Evolutionary conservation across 768 basidiomycete species (phyloP).

Genomic region (Amyloporia xantha): DNA sequence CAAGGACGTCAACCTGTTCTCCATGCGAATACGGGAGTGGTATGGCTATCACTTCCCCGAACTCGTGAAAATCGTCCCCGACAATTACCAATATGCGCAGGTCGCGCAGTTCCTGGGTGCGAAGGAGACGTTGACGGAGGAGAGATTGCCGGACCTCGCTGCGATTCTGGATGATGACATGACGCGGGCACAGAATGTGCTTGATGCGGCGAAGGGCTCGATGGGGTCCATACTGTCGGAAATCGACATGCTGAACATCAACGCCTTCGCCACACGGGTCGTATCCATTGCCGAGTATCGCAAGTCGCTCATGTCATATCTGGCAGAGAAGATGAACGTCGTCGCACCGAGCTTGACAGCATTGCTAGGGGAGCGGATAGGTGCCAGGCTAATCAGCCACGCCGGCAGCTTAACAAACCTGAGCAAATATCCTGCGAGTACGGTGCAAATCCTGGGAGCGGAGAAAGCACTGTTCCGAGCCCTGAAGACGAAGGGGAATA

Average conservation of each 20-base stretch:
- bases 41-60: conserved; percentile 99
- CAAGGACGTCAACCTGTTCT: conserved; percentile 98
- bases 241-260: conserved; percentile 94
- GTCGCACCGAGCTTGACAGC: conserved; percentile 93
- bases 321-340: conserved; percentile 95
- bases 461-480: conserved; percentile 98
- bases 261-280: conserved; percentile 83
- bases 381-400: conserved; percentile 89
- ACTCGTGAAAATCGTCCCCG: conserved; percentile 86
- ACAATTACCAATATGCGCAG: conserved; percentile 91
- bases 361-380: conserved; percentile 86
- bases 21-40: conserved; percentile 98
- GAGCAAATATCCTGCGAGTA: conserved; percentile 97
- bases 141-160: conserved; percentile 73
- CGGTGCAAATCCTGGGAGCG: conserved; percentile 95
- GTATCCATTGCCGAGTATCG: conserved; percentile 92
- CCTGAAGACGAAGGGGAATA: conserved; percentile 97
- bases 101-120: conserved; percentile 83
- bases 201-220: conserved; percentile 89
- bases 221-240: conserved; percentile 92
- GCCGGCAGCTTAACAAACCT: conserved; percentile 95
- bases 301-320: conserved; percentile 79
- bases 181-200: conserved; percentile 84
- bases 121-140: conserved; percentile 74
- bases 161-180: conserved; percentile 78